Percentiles rank a stretch among this genome's conserved stretches.
These are phyloP conservation scores for Verticillium isaacii DNA, from an alignment of 2,329 filamentous ascomycete species.

Conservation along the genomic window DNA sequence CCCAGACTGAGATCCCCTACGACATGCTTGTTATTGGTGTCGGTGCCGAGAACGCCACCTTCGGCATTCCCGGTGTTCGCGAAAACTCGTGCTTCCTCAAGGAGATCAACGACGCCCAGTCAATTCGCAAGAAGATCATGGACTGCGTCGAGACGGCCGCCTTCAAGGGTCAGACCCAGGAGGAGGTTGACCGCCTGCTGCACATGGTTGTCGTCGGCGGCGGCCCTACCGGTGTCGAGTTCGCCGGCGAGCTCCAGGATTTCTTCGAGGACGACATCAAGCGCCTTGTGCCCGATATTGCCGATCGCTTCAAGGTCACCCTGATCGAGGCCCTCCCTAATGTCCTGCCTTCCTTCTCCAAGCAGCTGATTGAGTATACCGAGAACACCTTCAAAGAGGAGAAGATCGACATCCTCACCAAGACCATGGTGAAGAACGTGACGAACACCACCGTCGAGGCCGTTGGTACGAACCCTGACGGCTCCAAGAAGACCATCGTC, in stretches of 20 bases:
- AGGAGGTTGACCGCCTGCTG: constrained; percentile 88
- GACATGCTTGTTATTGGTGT: constrained; percentile 98
- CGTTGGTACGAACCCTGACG: constrained; percentile 74
- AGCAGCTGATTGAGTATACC: constrained; percentile 98
- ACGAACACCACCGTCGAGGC: constrained; percentile 91
- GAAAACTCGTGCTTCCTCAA: constrained; percentile 98
- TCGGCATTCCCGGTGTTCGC: constrained; percentile 91
- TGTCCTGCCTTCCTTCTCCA: constrained; percentile 96
- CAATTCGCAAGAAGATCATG: constrained; percentile 98
- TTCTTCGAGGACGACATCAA: constrained; percentile 98
- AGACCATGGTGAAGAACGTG: constrained; percentile 98
- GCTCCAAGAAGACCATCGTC: constrained; percentile 72
- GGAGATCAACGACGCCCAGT: constrained; percentile 93
- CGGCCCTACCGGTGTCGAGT: constrained; percentile 95
- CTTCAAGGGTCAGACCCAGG: constrained; percentile 89
- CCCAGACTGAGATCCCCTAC: constrained; percentile 85
- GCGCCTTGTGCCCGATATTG: constrained; percentile 96
- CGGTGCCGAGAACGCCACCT: constrained; percentile 96
- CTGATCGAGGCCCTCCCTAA: constrained; percentile 96
- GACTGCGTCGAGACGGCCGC: constrained; percentile 98
- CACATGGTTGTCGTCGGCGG: constrained; percentile 97
- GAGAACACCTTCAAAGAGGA: constrained; percentile 99
- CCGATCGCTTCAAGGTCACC: constrained; percentile 92
- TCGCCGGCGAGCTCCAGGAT: constrained; percentile 95
- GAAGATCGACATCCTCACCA: constrained; percentile 94